Evolutionary conservation across 495 filamentous ascomycete species (phyloP).

Genomic region (Bombardia bombarda): DNA sequence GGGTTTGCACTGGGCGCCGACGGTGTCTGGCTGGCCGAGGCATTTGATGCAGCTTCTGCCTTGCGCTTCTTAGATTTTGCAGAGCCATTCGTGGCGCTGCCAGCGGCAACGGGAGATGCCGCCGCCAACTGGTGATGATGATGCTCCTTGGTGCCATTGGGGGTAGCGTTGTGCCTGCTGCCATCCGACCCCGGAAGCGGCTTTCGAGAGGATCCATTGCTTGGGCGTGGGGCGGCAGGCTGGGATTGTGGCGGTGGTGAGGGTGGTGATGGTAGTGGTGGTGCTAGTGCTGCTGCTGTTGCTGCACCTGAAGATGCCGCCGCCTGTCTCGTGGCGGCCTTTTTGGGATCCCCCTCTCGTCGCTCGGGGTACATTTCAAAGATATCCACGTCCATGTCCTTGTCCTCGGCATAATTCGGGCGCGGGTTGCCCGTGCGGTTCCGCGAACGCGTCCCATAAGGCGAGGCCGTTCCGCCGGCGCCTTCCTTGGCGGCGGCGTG

Average conservation of each 20-base stretch:
- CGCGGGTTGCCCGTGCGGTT: conserved; percentile 75
- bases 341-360: conserved; percentile 40
- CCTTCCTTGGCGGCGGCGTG: conserved; percentile 30
- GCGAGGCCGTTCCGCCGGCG: conserved; percentile 43
- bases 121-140: conserved; percentile 8
- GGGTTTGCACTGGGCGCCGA: conserved; percentile 27
- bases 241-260: no score
- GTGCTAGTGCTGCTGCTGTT: no score
- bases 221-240: conserved; percentile 12
- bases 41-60: conserved; percentile 37
- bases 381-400: conserved; percentile 81
- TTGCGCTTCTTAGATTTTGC: conserved; percentile 68
- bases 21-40: conserved; percentile 42
- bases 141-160: conserved; percentile 21
- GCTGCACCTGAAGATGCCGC: conserved; percentile 19
- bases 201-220: conserved; percentile 21
- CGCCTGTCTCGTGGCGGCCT: conserved; percentile 30
- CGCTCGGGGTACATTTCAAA: conserved; percentile 42
- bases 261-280: no score
- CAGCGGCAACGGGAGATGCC: conserved; percentile 25
- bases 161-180: conserved; percentile 13
- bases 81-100: conserved; percentile 36
- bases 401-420: conserved; percentile 94
- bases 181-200: conserved; percentile 24
- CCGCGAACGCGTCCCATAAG: conserved; percentile 93